Evolutionary conservation across 805 yeast species (phyloP).

Genomic region (Blastobotrys terrestris): DNA sequence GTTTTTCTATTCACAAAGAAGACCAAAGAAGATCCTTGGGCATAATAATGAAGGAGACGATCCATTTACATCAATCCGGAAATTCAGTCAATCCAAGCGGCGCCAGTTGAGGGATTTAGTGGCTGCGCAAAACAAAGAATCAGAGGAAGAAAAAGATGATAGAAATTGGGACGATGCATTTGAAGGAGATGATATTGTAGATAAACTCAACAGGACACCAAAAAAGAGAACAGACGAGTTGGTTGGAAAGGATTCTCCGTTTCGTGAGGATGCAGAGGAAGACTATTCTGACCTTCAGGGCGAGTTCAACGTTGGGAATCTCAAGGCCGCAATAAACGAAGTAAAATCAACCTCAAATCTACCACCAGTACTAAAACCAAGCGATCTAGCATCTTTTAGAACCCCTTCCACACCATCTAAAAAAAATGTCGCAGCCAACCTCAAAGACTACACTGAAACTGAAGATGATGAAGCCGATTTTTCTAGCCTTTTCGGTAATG

Average conservation of each 20-base stretch:
- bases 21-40: background rate
- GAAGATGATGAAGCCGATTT: conserved; percentile 20
- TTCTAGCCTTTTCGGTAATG: conserved; percentile 15
- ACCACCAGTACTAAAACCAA: conserved; percentile 1
- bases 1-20: background rate
- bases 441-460: conserved; percentile 7
- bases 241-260: conserved; percentile 10
- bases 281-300: conserved; percentile 17
- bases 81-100: conserved; percentile 6
- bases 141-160: background rate
- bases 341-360: background rate
- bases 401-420: background rate
- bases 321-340: background rate
- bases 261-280: conserved; percentile 11
- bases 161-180: conserved; percentile 11
- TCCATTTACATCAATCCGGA: conserved; percentile 6
- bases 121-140: background rate
- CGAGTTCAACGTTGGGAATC: conserved; percentile 10
- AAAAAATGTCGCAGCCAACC: background rate
- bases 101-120: conserved; percentile 3
- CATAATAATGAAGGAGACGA: background rate
- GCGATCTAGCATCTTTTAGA: background rate
- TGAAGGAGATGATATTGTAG: conserved; percentile 3
- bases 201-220: background rate
- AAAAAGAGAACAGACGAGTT: background rate